Evolutionary conservation across 2,329 filamentous ascomycete genomes (phyloP).

Genomic region (Ophiocordyceps camponoti-floridani): DNA sequence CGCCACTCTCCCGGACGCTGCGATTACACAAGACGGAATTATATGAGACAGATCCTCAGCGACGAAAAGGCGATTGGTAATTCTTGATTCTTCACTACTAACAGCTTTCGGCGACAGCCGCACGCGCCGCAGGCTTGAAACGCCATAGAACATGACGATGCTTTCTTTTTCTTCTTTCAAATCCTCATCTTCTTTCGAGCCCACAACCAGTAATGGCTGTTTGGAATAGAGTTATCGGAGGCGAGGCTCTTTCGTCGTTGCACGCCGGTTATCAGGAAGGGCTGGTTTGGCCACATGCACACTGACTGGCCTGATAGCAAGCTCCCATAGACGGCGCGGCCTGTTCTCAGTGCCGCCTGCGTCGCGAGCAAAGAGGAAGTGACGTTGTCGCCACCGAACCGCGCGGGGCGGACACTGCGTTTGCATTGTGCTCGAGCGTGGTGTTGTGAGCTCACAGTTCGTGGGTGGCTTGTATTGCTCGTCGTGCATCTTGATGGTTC

Average conservation of each 20-base stretch:
- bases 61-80: neutral
- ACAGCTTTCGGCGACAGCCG: conserved; percentile 4
- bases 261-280: neutral
- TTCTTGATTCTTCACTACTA: conserved; percentile 1
- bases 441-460: neutral
- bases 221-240: neutral
- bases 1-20: neutral
- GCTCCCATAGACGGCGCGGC: conserved; percentile 2
- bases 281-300: neutral
- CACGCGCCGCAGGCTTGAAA: conserved; percentile 12
- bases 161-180: neutral
- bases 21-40: neutral
- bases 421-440: neutral
- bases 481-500: neutral
- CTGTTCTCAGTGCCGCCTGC: neutral
- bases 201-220: neutral
- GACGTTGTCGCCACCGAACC: neutral
- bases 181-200: conserved; percentile 2
- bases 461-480: neutral
- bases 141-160: conserved; percentile 9
- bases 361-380: neutral
- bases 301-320: conserved; percentile 2
- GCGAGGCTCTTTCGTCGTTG: neutral
- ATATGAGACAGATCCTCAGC: neutral
- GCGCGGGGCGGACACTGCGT: neutral